phyloP scores from a whole-genome alignment of 2,329 filamentous ascomycete genomes.

The Colletotrichum acutatum region DNA sequence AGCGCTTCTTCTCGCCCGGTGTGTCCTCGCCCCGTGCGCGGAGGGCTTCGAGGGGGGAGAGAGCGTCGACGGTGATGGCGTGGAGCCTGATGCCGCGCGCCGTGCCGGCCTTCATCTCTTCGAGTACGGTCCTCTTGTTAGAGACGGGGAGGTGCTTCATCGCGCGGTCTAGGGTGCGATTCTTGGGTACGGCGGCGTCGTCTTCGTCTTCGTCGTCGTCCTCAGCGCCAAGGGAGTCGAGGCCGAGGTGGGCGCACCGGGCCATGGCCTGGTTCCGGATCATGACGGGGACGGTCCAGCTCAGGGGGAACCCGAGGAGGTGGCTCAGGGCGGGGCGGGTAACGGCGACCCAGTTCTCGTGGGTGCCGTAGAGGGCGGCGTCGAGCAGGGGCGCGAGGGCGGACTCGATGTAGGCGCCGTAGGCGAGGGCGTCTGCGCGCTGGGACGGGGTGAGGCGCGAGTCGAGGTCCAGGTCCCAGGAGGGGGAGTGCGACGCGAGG shows the following conservation, averaged over 20 bases:
- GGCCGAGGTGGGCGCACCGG: slow-evolving; percentile 76
- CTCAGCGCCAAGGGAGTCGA: slow-evolving; percentile 75
- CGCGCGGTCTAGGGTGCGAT: slow-evolving; percentile 40
- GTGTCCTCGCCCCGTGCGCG: slow-evolving; percentile 44
- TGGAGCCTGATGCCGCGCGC: slow-evolving; percentile 81
- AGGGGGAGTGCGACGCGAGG: slow-evolving; percentile 43
- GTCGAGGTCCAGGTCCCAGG: slow-evolving; percentile 48
- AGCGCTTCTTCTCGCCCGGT: slow-evolving; percentile 35
- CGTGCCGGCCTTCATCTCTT: slow-evolving; percentile 76
- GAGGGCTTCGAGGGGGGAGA: slow-evolving; percentile 76
- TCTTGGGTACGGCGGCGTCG: slow-evolving; percentile 39
- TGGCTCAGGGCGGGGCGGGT: slow-evolving; percentile 85
- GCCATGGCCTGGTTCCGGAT: slow-evolving; percentile 76
- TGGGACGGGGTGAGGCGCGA: slow-evolving; percentile 50
- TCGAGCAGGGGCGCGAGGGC: slow-evolving; percentile 84
- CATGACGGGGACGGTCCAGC: slow-evolving; percentile 84
- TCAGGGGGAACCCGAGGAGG: slow-evolving; percentile 86
- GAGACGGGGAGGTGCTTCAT: slow-evolving; percentile 42
- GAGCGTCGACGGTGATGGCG: slow-evolving; percentile 75
- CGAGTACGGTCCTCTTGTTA: slow-evolving; percentile 66
- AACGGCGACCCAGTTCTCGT: slow-evolving; percentile 82
- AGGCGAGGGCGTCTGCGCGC: slow-evolving; percentile 60
- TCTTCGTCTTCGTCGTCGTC: slow-evolving; percentile 44
- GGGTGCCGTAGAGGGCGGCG: slow-evolving; percentile 89
- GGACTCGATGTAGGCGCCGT: slow-evolving; percentile 77